Base-by-base conservation (phyloP, 2,329 filamentous ascomycete species). In the Neopestalotiopsis sp. region DNA sequence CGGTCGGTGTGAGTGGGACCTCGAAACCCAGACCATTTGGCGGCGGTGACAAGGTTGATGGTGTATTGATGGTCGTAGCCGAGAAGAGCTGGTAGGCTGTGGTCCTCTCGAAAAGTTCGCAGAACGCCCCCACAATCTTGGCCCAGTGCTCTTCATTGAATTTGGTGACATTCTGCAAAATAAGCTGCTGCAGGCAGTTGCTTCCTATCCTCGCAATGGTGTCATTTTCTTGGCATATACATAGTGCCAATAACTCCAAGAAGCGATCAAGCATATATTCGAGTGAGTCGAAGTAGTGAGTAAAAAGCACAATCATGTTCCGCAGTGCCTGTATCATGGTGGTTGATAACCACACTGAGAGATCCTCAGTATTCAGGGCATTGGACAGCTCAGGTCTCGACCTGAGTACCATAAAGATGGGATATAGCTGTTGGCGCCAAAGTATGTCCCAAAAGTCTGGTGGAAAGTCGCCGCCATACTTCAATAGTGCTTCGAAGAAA, bases 261-360 rank as follows among this genome's bases (percentile, higher is more conserved):
- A 99, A 98, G n/a, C 96, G 89, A 80, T 98, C 94, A 20, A 99
- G 88, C 96, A 99, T 99, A 78, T 97, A 97, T 81, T 98, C 94
- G 10, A 99, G 84, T 0, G 94, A 91, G 69, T 97, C 94, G 73
- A 99, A 99, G 81, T 98, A 99, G 81, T 99, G 97, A 0, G 97
- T 99, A 80, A 99, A 99, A 30, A 99, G 88, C 0, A 94, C 95
- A 75, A 99, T 98, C 93, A 99, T 97, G 81, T 98, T 98, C 69
- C 96, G 91, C 67, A 99, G 85, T 1, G 96, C 96, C 80, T 99
- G 96, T 56, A 99, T 99, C 94, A 99, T 98, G 9, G 96, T 99
- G 0, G 96, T 99, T 0, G 96, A 98, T 30, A 99, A 87, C 96
- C 96, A 99, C 2, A 99, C 96, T 0, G 96, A 98, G 24, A 98